Conservation (phyloP, 305 asterid genomes). For the Striga hermonthica region DNA sequence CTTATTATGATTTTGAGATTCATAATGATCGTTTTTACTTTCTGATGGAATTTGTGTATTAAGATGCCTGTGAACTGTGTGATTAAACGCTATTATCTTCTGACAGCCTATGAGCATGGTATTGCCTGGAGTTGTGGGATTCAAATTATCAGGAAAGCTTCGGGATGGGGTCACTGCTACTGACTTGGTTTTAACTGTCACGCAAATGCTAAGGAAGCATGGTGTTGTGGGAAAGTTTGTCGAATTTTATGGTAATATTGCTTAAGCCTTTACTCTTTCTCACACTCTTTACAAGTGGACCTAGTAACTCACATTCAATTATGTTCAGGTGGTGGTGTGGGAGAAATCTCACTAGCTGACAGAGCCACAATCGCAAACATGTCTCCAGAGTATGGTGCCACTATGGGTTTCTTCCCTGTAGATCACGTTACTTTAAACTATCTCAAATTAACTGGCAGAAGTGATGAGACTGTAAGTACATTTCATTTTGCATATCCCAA, state of each 20-base stretch:
- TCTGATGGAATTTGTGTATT: too few species aligned
- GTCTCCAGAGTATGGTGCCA: conserved; percentile 97
- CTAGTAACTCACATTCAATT: conserved; percentile 20
- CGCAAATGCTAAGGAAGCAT: conserved; percentile 86
- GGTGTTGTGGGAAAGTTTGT: conserved; percentile 73
- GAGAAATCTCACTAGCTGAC: conserved; percentile 83
- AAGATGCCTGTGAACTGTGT: conserved; percentile 7
- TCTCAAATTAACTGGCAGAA: conserved; percentile 81
- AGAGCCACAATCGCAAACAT: conserved; percentile 96
- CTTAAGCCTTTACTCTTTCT: conserved; percentile 17
- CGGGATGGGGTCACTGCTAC: conserved; percentile 88
- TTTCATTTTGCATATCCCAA: conserved; percentile 22
- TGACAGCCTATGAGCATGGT: conserved; percentile 97
- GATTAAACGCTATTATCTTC: conserved; percentile 12
- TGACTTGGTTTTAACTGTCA: conserved; percentile 81
- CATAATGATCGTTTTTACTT: too few species aligned
- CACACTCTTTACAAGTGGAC: not conserved
- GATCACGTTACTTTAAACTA: conserved; percentile 77
- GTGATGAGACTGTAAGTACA: conserved; percentile 73
- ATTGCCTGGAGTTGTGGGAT: conserved; percentile 93
- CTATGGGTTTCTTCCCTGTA: conserved; percentile 96
- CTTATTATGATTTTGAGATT: too few species aligned
- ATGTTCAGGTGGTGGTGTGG: conserved; percentile 66
- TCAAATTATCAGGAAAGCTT: conserved; percentile 78
- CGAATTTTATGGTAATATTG: conserved; percentile 63